Conservation (phyloP, 139 green algal species). For the Closterium sp. region DNA sequence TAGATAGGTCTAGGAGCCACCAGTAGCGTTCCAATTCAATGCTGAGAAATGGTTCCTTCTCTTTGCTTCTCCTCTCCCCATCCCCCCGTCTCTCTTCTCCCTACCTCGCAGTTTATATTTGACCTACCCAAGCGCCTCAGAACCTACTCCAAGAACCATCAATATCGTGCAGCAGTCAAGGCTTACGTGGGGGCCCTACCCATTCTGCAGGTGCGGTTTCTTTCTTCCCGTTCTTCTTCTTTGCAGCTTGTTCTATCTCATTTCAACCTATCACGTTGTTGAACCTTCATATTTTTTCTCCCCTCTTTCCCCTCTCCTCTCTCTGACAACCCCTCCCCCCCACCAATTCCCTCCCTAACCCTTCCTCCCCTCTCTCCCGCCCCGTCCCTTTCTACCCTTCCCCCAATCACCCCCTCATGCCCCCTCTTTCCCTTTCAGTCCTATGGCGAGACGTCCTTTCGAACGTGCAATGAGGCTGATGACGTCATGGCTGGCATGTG, state of each 20-base stretch:
- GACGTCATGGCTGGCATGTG: neutral
- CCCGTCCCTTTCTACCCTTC: too few species aligned
- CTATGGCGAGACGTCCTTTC: slow-evolving; percentile 41
- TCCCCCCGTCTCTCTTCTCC: neutral
- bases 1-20: too few species aligned
- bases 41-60: too few species aligned
- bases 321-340: too few species aligned
- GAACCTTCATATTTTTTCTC: neutral
- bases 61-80: too few species aligned
- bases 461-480: slow-evolving; percentile 35
- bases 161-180: slow-evolving; percentile 16
- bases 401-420: too few species aligned
- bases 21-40: too few species aligned
- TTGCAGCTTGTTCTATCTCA: slow-evolving; percentile 10
- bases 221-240: neutral
- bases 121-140: slow-evolving; percentile 45
- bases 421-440: too few species aligned
- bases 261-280: too few species aligned
- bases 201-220: neutral
- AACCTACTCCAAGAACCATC: slow-evolving; percentile 3
- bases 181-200: slow-evolving; percentile 36
- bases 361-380: too few species aligned
- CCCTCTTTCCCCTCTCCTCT: too few species aligned
- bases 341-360: too few species aligned
- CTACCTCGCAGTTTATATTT: slow-evolving; percentile 42